These are phyloP conservation scores for Biancaea sappan DNA, from an alignment of 306 rosid genomes.

Conservation along the genomic window DNA sequence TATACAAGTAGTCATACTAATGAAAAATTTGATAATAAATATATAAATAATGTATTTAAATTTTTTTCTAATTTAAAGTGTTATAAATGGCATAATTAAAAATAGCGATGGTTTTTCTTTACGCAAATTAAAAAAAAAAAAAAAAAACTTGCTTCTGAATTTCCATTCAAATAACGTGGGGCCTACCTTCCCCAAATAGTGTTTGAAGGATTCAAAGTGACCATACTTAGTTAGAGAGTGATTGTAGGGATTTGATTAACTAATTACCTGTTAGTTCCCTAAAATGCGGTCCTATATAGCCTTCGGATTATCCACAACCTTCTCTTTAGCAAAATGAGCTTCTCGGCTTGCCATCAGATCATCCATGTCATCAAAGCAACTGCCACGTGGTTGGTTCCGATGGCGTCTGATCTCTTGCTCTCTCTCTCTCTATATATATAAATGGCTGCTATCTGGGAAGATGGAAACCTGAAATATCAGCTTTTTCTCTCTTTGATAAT, in stretches of 20 bases:
- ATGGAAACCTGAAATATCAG: neutral
- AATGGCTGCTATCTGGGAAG: neutral
- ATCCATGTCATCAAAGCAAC: neutral
- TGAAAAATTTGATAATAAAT: too few relatives aligned
- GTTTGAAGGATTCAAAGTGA: neutral
- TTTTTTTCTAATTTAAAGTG: too few relatives aligned
- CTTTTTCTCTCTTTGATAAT: neutral
- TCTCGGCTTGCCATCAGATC: neutral
- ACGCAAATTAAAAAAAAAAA: too few relatives aligned
- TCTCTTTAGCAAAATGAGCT: neutral
- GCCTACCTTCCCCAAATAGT: neutral
- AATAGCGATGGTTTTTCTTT: too few relatives aligned
- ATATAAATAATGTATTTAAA: too few relatives aligned
- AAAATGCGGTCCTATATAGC: neutral
- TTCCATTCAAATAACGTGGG: neutral
- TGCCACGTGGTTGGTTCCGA: conserved; percentile 18
- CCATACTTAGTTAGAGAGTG: neutral
- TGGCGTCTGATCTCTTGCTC: neutral
- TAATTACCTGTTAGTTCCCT: neutral
- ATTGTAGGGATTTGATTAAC: neutral
- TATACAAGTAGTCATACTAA: too few relatives aligned
- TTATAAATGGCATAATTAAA: too few relatives aligned
- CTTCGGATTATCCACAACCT: neutral
- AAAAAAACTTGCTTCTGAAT: too few relatives aligned
- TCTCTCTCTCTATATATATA: too few relatives aligned